These are phyloP conservation scores for Microstegium vimineum DNA, from an alignment of 176 grass and related monocot species.

Conservation along the genomic window DNA sequence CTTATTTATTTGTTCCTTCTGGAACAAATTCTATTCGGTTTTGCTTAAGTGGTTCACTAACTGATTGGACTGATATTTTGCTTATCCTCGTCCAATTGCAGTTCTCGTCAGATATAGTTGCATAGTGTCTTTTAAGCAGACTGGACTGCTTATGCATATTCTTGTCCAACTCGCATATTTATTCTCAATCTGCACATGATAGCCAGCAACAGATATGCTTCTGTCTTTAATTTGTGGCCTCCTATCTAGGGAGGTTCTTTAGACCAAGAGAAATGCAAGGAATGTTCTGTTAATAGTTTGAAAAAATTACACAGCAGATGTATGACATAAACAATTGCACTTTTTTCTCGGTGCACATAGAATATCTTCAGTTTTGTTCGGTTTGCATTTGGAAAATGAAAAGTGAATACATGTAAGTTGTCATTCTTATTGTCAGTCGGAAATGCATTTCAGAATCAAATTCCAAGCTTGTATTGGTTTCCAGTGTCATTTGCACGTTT, in stretches of 20 bases:
- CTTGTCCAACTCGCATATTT: conserved; percentile 27
- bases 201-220: conserved; percentile 24
- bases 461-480: conserved; percentile 10
- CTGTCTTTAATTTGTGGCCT: conserved; percentile 45
- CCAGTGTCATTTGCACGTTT: too few species aligned
- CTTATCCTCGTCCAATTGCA: conserved; percentile 26
- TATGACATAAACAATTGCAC: conserved; percentile 9
- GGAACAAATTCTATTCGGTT: conserved; percentile 1
- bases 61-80: conserved; percentile 48
- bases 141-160: conserved; percentile 43
- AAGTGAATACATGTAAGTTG: not conserved
- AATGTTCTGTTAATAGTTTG: conserved; percentile 24
- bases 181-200: conserved; percentile 34
- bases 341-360: not conserved
- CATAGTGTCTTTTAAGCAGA: conserved; percentile 32
- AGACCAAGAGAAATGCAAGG: conserved; percentile 23
- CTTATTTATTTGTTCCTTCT: conserved; percentile 11
- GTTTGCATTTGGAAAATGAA: conserved; percentile 22
- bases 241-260: conserved; percentile 38
- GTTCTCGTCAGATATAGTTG: conserved; percentile 25
- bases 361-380: conserved; percentile 27
- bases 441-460: conserved; percentile 7
- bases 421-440: not conserved
- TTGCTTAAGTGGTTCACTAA: conserved; percentile 27
- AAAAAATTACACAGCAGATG: not conserved